Evolutionary conservation across 305 asterid genomes (phyloP).

Genomic region (Plantago lanceolata): DNA sequence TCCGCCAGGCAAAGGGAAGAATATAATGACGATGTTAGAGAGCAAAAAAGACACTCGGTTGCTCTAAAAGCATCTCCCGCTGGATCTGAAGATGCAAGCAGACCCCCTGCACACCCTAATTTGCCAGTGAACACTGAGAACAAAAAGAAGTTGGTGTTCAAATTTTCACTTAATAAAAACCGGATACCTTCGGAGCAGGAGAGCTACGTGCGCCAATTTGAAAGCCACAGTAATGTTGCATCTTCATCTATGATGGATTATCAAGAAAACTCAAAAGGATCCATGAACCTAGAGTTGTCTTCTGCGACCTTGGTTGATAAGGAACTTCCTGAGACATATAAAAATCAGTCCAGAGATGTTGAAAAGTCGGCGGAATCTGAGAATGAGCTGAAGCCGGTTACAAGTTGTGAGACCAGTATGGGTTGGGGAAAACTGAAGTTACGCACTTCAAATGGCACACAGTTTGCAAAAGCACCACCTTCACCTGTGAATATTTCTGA

Average conservation of each 20-base stretch:
- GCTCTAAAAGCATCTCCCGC: conserved; percentile 32
- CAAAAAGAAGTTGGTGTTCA: conserved; percentile 65
- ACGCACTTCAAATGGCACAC: conserved; percentile 38
- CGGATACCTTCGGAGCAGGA: conserved; percentile 37
- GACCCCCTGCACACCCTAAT: conserved; percentile 36
- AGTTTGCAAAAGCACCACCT: conserved; percentile 30
- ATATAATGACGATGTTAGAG: conserved; percentile 31
- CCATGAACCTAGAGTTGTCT: conserved; percentile 20
- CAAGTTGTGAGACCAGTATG: conserved; percentile 26
- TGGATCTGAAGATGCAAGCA: conserved; percentile 36
- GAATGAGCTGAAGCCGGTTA: conserved; percentile 28
- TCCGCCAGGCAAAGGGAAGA: conserved; percentile 37
- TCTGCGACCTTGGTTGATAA: conserved; percentile 33
- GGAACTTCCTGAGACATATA: conserved; percentile 31
- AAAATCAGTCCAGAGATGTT: conserved; percentile 27
- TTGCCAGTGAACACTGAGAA: conserved; percentile 39
- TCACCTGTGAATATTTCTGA: conserved; percentile 28
- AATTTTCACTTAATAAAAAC: conserved; percentile 46
- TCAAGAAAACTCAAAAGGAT: conserved; percentile 28
- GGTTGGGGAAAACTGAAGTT: conserved; percentile 44
- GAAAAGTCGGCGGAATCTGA: conserved; percentile 31
- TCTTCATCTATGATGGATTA: conserved; percentile 38
- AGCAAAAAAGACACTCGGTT: conserved; percentile 31
- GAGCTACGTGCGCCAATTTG: conserved; percentile 32
- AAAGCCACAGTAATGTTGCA: conserved; percentile 39